phyloP scores from a whole-genome alignment of 2,329 filamentous ascomycete species.

The Didymella sp. region DNA sequence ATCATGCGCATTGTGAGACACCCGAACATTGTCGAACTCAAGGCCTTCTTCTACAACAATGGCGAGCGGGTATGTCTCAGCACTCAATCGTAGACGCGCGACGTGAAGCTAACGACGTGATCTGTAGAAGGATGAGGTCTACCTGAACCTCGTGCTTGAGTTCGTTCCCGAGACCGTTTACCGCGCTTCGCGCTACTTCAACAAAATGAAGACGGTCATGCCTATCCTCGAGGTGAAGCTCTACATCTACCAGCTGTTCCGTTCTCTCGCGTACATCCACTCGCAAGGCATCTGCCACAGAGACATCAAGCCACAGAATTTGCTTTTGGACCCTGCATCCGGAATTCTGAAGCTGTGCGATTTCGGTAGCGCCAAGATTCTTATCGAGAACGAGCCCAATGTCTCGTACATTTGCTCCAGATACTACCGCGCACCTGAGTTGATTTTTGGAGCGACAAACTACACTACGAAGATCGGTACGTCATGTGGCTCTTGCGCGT shows the following conservation, averaged over 20 bases:
- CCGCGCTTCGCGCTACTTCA: slow-evolving; percentile 97
- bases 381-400: slow-evolving; percentile 98
- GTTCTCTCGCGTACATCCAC: slow-evolving; percentile 97
- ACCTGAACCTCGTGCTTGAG: slow-evolving; percentile 96
- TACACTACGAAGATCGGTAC: slow-evolving; percentile 99
- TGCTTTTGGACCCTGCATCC: slow-evolving; percentile 87
- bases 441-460: slow-evolving; percentile 98
- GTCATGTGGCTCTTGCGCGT: slow-evolving; percentile 42
- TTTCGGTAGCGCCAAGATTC: slow-evolving; percentile 97
- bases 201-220: slow-evolving; percentile 99
- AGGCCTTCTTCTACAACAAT: slow-evolving; percentile 99
- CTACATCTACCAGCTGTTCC: slow-evolving; percentile 99
- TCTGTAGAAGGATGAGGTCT: slow-evolving; percentile 84
- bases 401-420: slow-evolving; percentile 99
- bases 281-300: slow-evolving; percentile 98
- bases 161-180: slow-evolving; percentile 99
- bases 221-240: slow-evolving; percentile 98
- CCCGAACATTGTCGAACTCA: slow-evolving; percentile 97
- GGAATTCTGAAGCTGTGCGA: slow-evolving; percentile 97
- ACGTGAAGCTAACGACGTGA: slow-evolving; percentile 42
- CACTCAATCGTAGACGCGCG: slow-evolving; percentile 20
- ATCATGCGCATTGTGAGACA: slow-evolving; percentile 99
- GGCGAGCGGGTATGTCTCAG: slow-evolving; percentile 81
- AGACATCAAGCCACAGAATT: slow-evolving; percentile 99
- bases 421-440: slow-evolving; percentile 96